A percentile compares a stretch with the other conserved stretches of the same genome.
These are phyloP conservation scores for Canariomyces notabilis DNA, from an alignment of 2,329 filamentous ascomycete species.

Conservation along the genomic window DNA sequence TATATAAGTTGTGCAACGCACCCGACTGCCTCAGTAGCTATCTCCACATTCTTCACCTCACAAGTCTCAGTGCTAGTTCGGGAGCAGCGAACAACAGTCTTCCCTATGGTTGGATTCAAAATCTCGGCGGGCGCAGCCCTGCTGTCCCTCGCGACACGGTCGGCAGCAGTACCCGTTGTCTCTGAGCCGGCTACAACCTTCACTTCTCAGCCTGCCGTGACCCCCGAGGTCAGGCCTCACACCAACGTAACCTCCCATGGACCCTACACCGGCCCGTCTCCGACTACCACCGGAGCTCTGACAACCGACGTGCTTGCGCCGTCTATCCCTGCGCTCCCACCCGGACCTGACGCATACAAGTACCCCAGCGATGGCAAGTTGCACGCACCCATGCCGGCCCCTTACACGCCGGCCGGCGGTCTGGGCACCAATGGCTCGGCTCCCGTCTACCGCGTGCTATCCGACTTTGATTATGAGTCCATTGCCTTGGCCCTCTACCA, in stretches of 20 bases:
- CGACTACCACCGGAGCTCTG: constrained; percentile 65
- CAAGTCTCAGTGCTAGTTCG: neutral
- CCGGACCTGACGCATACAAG: constrained; percentile 56
- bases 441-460: constrained; percentile 71
- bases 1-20: neutral
- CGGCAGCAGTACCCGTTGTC: constrained; percentile 19
- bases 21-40: no score
- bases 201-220: constrained; percentile 7
- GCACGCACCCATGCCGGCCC: constrained; percentile 62
- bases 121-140: constrained; percentile 12
- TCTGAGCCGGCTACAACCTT: constrained; percentile 22
- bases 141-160: constrained; percentile 10
- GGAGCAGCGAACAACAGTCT: neutral
- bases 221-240: constrained; percentile 24
- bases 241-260: constrained; percentile 61
- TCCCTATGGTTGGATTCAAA: constrained; percentile 10
- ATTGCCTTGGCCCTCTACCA: constrained; percentile 71
- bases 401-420: constrained; percentile 68
- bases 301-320: constrained; percentile 52
- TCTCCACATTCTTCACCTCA: neutral
- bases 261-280: constrained; percentile 57
- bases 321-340: constrained; percentile 53
- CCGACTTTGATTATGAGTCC: constrained; percentile 79
- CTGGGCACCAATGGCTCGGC: constrained; percentile 71
- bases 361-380: constrained; percentile 70